phyloP scores from a whole-genome alignment of 768 basidiomycete species.

The Collybia mongolica region DNA sequence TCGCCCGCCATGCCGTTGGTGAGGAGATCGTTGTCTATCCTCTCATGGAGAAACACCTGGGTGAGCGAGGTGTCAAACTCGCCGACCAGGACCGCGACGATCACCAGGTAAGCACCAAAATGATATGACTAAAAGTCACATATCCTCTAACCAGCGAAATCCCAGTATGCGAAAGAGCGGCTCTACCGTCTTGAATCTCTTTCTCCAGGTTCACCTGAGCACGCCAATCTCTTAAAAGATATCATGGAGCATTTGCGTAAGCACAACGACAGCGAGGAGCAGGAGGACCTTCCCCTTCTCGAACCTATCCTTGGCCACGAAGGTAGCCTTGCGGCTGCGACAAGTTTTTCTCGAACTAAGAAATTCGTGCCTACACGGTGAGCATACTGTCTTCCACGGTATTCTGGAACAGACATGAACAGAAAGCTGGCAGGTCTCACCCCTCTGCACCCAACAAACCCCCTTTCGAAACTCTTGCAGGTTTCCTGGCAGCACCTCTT shows the following conservation, averaged over 20 bases:
- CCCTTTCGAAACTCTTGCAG: slow-evolving; percentile 58
- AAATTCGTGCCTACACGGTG: slow-evolving; percentile 62
- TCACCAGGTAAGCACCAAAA: slow-evolving; percentile 42
- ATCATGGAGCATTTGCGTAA: slow-evolving; percentile 48
- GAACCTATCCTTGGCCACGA: slow-evolving; percentile 45
- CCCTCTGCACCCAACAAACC: slow-evolving; percentile 54
- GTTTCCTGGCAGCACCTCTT: slow-evolving; percentile 51
- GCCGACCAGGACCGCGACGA: slow-evolving; percentile 56
- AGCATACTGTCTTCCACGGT: slow-evolving; percentile 11
- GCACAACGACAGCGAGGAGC: slow-evolving; percentile 60
- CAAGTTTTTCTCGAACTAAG: slow-evolving; percentile 53
- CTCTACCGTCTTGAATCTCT: slow-evolving; percentile 40
- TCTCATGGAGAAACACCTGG: slow-evolving; percentile 57
- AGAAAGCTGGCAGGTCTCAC: slow-evolving; percentile 36
- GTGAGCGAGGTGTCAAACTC: slow-evolving; percentile 45
- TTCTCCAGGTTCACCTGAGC: slow-evolving; percentile 39
- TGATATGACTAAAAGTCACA: too few species aligned
- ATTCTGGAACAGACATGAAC: not conserved
- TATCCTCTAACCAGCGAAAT: too few species aligned
- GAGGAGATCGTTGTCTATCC: slow-evolving; percentile 69
- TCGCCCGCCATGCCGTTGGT: slow-evolving; percentile 58
- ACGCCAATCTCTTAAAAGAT: slow-evolving; percentile 37
- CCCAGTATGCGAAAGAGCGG: slow-evolving; percentile 15
- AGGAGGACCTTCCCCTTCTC: slow-evolving; percentile 53
- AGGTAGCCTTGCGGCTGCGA: slow-evolving; percentile 42